A percentile compares a stretch with the other conserved stretches of the same genome.
Evolutionary conservation across 805 yeast species (phyloP).

Genomic region (Zygoascus tannicola): DNA sequence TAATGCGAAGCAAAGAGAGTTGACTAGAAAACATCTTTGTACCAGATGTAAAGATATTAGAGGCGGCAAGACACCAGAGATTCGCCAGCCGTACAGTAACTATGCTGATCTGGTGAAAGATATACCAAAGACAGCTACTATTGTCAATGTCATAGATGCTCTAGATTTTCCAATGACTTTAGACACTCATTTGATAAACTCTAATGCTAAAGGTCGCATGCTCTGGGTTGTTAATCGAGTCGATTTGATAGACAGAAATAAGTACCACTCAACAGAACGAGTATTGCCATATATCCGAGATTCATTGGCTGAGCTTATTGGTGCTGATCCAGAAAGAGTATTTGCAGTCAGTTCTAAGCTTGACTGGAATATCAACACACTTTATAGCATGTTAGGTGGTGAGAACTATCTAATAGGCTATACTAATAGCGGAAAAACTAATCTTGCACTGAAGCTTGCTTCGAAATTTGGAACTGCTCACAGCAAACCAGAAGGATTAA

Average conservation of each 20-base stretch:
- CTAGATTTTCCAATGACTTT: conserved; percentile 65
- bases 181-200: conserved; percentile 14
- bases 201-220: conserved; percentile 19
- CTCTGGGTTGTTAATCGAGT: conserved; percentile 32
- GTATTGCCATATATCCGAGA: conserved; percentile 22
- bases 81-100: conserved; percentile 12
- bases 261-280: conserved; percentile 20
- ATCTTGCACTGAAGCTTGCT: conserved; percentile 60
- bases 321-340: conserved; percentile 35
- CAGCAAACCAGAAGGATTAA: neutral
- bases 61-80: conserved; percentile 6
- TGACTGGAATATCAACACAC: conserved; percentile 41
- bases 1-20: conserved; percentile 6
- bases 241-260: conserved; percentile 35
- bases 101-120: conserved; percentile 16
- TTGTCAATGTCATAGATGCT: conserved; percentile 57
- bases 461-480: neutral
- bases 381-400: conserved; percentile 32
- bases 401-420: conserved; percentile 56
- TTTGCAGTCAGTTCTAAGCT: conserved; percentile 41
- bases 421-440: conserved; percentile 83
- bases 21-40: conserved; percentile 14
- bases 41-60: conserved; percentile 17
- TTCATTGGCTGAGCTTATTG: conserved; percentile 27
- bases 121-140: conserved; percentile 38